phyloP scores from a whole-genome alignment of 352 stramenopile species.

The Globisporangium carolinianum region DNA sequence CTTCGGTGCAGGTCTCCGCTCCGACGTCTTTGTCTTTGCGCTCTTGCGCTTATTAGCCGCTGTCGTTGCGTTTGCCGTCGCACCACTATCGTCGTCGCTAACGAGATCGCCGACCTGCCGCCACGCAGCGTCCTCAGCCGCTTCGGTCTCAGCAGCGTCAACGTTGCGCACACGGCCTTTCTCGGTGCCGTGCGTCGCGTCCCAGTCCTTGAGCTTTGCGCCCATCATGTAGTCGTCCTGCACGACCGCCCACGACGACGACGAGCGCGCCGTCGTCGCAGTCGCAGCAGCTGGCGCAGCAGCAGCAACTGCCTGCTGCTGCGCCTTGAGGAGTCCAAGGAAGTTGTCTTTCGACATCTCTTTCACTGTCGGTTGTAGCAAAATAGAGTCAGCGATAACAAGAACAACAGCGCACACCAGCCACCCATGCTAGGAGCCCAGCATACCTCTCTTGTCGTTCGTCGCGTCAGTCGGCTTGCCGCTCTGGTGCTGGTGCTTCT shows the following conservation, averaged over 20 bases:
- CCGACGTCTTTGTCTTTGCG: conserved; percentile 22
- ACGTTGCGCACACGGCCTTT: conserved; percentile 29
- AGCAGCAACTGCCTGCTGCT: conserved; percentile 27
- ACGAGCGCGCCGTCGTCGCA: conserved; percentile 39
- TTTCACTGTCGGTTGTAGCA: conserved; percentile 32
- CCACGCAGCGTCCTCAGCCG: conserved; percentile 58
- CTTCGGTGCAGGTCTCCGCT: conserved; percentile 14
- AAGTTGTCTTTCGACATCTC: conserved; percentile 84
- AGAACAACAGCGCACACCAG: neutral
- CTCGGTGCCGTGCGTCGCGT: conserved; percentile 46
- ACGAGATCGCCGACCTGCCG: conserved; percentile 44
- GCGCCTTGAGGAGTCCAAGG: conserved; percentile 64
- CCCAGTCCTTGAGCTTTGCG: conserved; percentile 83
- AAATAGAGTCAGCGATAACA: too few species aligned
- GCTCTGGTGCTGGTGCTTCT: conserved; percentile 77
- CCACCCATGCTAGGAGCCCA: too few species aligned
- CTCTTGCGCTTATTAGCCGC: conserved; percentile 16
- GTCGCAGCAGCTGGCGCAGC: conserved; percentile 1
- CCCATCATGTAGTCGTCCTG: conserved; percentile 86
- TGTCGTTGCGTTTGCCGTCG: neutral
- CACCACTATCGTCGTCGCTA: conserved; percentile 34
- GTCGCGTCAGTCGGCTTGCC: conserved; percentile 50
- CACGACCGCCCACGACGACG: conserved; percentile 75
- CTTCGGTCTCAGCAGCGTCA: conserved; percentile 56
- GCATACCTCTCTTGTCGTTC: conserved; percentile 57